Evolutionary conservation across 352 stramenopile genomes (phyloP), one percentile per base, ranked within the genome.

Genomic region (Phytophthora sansomeana): DNA sequence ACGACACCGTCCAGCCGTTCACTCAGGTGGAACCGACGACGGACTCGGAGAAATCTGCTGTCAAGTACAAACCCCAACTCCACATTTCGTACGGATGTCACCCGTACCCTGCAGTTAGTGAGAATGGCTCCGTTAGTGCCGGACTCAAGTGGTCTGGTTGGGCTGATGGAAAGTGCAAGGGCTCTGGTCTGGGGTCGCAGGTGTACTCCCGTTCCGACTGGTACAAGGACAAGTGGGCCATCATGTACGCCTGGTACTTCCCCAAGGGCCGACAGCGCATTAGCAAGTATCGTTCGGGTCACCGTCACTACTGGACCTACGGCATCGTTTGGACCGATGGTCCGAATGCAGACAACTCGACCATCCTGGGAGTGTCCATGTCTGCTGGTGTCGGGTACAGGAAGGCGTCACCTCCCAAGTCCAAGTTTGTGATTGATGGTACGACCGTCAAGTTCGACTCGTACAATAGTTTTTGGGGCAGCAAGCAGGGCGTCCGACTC

Each of bases 161-260:
- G 32, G 14, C 55, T 28, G 24, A 47, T 16, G 47, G 57, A 11
- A 51, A 58, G 1, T 75, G 67, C 67, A 72, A 70, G 36, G 67
- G 67, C 3, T 72, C 67, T 50, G 54, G 16, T 9, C 47, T 60
- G 35, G 67, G 67, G 1, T 64, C 61, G 4, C 67, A 75, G 41
- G 44, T 75, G 24, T 75, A 75, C 44, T 57, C 61, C 16, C 67
- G 67, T n/a, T 54, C 67, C 5, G 35, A 24, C 4, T 53, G 21
- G 49, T 70, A 70, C 67, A 61, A 71, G 6, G 67, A 50, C 46
- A 56, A 58, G 21, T 75, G 50, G 50, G 74, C 51, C 33, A 57
- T 68, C 50, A 57, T 62, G 59, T 67, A 67, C 42, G 51, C 59
- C 11, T 62, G 51, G 59, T 78, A 81, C 59, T 78, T 81, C 51